Evolutionary conservation across 495 filamentous ascomycete species (phyloP).

Genomic region (Cudoniella acicularis): DNA sequence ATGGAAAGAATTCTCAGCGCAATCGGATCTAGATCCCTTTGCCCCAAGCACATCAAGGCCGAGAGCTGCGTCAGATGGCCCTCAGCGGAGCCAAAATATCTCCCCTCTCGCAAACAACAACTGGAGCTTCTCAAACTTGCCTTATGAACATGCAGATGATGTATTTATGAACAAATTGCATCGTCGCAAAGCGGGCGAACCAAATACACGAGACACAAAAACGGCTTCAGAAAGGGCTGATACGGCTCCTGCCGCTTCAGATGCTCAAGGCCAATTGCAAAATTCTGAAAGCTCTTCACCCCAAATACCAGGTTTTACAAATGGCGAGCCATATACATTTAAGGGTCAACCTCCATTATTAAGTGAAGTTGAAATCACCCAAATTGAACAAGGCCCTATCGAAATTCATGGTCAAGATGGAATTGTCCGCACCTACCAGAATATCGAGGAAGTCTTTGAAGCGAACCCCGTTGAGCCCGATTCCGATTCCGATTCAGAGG

Average conservation of each 20-base stretch:
- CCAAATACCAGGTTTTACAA: too few relatives aligned
- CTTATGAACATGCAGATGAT: conserved; percentile 3
- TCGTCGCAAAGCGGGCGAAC: too few relatives aligned
- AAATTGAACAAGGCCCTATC: conserved; percentile 22
- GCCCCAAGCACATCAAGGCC: conserved; percentile 20
- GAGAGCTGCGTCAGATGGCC: conserved; percentile 46
- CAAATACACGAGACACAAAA: too few relatives aligned
- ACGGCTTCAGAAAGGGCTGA: too few relatives aligned
- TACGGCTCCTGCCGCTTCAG: too few relatives aligned
- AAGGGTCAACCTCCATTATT: background rate
- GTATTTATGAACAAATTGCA: too few relatives aligned
- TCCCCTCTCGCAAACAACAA: conserved; percentile 46
- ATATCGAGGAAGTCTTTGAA: conserved; percentile 17
- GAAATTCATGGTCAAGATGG: conserved; percentile 22
- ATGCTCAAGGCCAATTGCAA: too few relatives aligned
- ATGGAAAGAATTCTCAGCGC: background rate
- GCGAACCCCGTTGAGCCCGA: conserved; percentile 6
- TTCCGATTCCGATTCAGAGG: background rate
- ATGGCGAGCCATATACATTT: background rate
- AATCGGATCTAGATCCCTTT: background rate
- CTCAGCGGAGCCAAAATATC: conserved; percentile 23
- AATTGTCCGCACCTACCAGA: conserved; percentile 8
- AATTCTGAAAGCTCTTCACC: too few relatives aligned
- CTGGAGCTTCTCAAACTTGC: conserved; percentile 36
- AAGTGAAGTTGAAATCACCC: background rate